Evolutionary conservation across 2,329 filamentous ascomycete genomes (phyloP).

Genomic region (Juglanconis sp.): DNA sequence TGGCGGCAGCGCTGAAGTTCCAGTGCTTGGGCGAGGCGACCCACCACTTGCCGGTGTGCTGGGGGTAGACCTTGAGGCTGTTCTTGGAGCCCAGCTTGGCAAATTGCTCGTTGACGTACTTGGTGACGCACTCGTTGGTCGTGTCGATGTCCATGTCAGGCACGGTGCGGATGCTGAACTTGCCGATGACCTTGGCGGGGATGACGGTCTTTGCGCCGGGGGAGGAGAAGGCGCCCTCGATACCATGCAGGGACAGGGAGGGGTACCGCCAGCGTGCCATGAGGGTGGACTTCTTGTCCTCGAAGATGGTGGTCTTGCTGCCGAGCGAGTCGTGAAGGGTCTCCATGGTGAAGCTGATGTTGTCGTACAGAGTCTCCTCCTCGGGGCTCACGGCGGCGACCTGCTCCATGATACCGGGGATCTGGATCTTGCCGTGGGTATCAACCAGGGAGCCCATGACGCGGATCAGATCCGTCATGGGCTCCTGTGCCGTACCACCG

Average conservation of each 20-base stretch:
- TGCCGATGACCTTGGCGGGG: conserved; percentile 94
- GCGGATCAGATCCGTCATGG: conserved; percentile 91
- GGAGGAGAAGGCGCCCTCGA: conserved; percentile 91
- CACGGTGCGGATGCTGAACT: conserved; percentile 97
- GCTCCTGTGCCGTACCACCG: conserved; percentile 92
- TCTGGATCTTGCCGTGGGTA: conserved; percentile 85
- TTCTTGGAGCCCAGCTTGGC: conserved; percentile 91
- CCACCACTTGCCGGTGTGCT: conserved; percentile 98
- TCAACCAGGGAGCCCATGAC: conserved; percentile 84
- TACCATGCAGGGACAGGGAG: conserved; percentile 87
- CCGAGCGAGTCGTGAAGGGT: conserved; percentile 90
- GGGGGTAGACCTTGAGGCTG: conserved; percentile 72
- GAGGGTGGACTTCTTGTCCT: conserved; percentile 85
- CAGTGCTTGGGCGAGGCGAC: conserved; percentile 96
- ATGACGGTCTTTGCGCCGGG: conserved; percentile 98
- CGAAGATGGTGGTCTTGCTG: conserved; percentile 79
- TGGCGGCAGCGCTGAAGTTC: conserved; percentile 93
- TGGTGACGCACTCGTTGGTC: conserved; percentile 81
- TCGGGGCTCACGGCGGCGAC: conserved; percentile 85
- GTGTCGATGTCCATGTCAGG: conserved; percentile 93
- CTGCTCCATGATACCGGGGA: conserved; percentile 90
- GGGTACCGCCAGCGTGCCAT: conserved; percentile 97
- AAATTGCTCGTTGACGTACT: conserved; percentile 80
- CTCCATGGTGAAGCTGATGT: conserved; percentile 94
- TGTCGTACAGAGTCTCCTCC: conserved; percentile 82